Conservation (phyloP, 257 asterid species). For the Scutellaria barbata region DNA sequence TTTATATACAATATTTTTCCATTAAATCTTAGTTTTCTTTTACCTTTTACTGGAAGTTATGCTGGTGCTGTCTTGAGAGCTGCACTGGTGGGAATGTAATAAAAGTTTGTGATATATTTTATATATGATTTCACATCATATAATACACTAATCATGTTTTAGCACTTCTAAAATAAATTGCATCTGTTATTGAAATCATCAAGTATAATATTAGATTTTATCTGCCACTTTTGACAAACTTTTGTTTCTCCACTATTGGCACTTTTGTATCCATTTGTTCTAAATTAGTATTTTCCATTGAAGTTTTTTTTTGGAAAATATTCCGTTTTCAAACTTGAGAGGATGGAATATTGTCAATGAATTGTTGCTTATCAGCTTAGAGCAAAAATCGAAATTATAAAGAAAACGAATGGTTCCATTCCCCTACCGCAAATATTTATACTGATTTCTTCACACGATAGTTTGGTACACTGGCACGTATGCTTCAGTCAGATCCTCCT, state of each 20-base stretch:
- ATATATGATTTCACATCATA: neutral
- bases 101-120: neutral
- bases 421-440: slow-evolving; percentile 25
- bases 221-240: neutral
- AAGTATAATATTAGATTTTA: neutral
- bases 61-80: neutral
- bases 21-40: neutral
- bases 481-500: slow-evolving; percentile 99
- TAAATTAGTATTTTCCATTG: neutral
- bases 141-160: neutral
- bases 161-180: neutral
- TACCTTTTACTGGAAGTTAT: neutral
- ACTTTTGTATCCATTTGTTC: neutral
- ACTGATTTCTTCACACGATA: slow-evolving; percentile 43
- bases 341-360: neutral
- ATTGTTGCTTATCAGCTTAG: neutral
- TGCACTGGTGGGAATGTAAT: neutral
- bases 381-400: neutral
- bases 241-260: slow-evolving; percentile 2
- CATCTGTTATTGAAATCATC: neutral
- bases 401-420: slow-evolving; percentile 17
- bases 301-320: neutral
- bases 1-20: neutral
- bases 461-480: slow-evolving; percentile 94
- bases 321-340: neutral